phyloP scores from a whole-genome alignment of 148 eudicot species.

The Nepenthes mirabilis region DNA sequence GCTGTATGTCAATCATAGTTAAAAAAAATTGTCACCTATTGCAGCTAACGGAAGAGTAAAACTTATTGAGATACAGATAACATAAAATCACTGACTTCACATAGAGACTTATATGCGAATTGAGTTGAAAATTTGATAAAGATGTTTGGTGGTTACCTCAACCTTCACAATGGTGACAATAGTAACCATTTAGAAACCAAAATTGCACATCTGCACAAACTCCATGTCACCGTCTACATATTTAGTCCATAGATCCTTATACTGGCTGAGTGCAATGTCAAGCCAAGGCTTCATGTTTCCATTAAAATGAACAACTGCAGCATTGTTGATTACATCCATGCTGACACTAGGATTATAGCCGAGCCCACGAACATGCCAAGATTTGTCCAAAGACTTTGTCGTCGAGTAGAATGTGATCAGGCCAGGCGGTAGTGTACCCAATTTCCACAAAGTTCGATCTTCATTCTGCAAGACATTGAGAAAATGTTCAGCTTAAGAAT shows the following conservation, averaged over 20 bases:
- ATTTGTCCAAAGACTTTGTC: conserved; percentile 78
- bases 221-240: conserved; percentile 73
- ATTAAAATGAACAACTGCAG: conserved; percentile 88
- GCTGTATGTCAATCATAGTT: background rate
- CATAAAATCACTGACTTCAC: background rate
- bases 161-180: background rate
- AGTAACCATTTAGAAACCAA: conserved; percentile 45
- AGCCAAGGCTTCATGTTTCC: conserved; percentile 5
- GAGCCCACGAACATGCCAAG: conserved; percentile 88
- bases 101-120: background rate
- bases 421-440: conserved; percentile 73
- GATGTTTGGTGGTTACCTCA: background rate
- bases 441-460: conserved; percentile 56
- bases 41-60: background rate
- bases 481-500: background rate
- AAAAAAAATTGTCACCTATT: background rate
- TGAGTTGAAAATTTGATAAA: background rate
- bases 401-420: conserved; percentile 61
- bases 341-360: conserved; percentile 89
- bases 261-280: background rate
- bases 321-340: conserved; percentile 78
- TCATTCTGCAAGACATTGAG: conserved; percentile 37
- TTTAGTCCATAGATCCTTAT: conserved; percentile 20
- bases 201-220: conserved; percentile 80
- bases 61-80: background rate